Conservation (phyloP, 23 red algal species). For the Gracilaria domingensis region DNA sequence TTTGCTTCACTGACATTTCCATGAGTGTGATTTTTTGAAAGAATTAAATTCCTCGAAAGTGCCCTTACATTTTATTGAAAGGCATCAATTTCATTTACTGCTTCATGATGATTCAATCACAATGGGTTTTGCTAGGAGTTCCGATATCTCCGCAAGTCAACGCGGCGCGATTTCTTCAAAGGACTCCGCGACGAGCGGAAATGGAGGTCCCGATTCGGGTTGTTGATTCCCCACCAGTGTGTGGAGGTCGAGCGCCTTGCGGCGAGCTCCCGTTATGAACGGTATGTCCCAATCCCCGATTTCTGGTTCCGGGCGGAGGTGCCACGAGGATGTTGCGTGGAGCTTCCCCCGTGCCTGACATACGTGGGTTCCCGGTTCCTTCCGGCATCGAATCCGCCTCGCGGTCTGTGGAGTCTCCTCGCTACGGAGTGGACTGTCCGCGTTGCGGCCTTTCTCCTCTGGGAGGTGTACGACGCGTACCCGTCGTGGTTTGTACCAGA, state of each 20-base stretch:
- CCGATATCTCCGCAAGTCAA: not conserved
- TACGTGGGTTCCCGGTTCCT: conserved; percentile 2
- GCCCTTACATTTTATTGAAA: too few relatives aligned
- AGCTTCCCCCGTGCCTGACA: conserved; percentile 4
- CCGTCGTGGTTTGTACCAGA: not conserved
- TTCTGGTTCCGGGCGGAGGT: conserved; percentile 10
- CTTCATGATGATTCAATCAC: too few relatives aligned
- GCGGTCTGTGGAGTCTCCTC: conserved; percentile 16
- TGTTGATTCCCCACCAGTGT: not conserved
- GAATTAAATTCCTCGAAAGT: too few relatives aligned
- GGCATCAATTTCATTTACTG: too few relatives aligned
- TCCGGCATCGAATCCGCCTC: not conserved
- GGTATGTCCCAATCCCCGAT: not conserved
- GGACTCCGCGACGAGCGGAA: conserved; percentile 1
- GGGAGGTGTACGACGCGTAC: not conserved
- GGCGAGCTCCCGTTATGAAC: not conserved
- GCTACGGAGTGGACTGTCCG: not conserved
- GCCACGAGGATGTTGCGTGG: not conserved
- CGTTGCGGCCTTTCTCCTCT: conserved; percentile 1
- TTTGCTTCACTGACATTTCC: too few relatives aligned
- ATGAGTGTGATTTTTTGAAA: too few relatives aligned
- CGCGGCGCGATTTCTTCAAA: not conserved
- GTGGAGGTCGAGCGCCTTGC: not conserved
- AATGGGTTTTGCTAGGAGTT: too few relatives aligned
- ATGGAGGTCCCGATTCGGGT: conserved; percentile 6